Evolutionary conservation across 2,329 filamentous ascomycete species (phyloP).

Genomic region (Penicillium sp.): DNA sequence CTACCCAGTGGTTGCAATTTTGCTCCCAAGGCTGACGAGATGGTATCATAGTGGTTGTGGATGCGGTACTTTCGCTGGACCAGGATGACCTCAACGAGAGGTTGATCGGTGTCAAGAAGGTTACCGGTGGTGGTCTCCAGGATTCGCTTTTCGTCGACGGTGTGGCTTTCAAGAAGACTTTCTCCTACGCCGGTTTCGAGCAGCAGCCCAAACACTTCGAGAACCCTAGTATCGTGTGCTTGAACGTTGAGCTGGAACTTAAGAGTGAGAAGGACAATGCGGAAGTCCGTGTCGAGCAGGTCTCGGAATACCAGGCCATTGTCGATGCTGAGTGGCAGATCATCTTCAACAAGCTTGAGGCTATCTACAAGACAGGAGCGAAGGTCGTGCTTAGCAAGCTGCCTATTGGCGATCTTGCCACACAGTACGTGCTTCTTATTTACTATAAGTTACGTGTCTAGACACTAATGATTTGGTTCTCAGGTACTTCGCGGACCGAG

Average conservation of each 20-base stretch:
- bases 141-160: slow-evolving; percentile 97
- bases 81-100: slow-evolving; percentile 97
- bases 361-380: slow-evolving; percentile 86
- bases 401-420: slow-evolving; percentile 94
- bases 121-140: slow-evolving; percentile 91
- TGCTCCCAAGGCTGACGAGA: slow-evolving; percentile 13
- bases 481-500: slow-evolving; percentile 87
- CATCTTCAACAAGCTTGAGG: slow-evolving; percentile 99
- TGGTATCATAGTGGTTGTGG: slow-evolving; percentile 76
- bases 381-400: slow-evolving; percentile 97
- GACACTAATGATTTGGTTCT: background rate
- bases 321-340: slow-evolving; percentile 99
- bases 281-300: slow-evolving; percentile 95
- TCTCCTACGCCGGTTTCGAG: slow-evolving; percentile 98
- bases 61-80: slow-evolving; percentile 90
- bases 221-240: slow-evolving; percentile 92
- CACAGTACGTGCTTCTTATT: slow-evolving; percentile 57
- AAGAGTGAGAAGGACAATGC: slow-evolving; percentile 99
- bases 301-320: slow-evolving; percentile 98
- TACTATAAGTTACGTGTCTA: background rate
- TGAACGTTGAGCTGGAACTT: slow-evolving; percentile 96
- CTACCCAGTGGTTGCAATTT: slow-evolving; percentile 1
- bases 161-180: slow-evolving; percentile 99
- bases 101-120: slow-evolving; percentile 97
- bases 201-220: slow-evolving; percentile 96